Evolutionary conservation across 257 asterid species (phyloP).

Genomic region (Apocynum venetum): DNA sequence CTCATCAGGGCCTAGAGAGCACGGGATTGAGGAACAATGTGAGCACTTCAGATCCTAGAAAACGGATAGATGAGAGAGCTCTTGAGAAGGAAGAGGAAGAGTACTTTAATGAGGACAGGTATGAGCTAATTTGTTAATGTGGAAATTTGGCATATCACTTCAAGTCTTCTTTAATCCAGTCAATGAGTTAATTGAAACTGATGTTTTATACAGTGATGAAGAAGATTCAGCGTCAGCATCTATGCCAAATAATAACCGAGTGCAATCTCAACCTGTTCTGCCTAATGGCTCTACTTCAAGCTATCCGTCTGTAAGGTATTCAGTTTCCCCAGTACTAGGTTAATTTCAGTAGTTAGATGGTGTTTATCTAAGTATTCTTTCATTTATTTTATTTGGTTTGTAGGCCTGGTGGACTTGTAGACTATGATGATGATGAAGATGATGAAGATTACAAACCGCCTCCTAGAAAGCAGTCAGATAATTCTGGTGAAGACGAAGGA

Average conservation of each 20-base stretch:
- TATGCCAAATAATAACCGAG: slow-evolving; percentile 36
- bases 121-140: slow-evolving; percentile 11
- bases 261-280: slow-evolving; percentile 41
- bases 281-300: slow-evolving; percentile 59
- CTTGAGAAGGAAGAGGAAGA: slow-evolving; percentile 96
- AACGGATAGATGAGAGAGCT: slow-evolving; percentile 86
- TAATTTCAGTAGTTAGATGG: neutral
- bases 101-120: slow-evolving; percentile 96
- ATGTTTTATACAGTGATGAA: slow-evolving; percentile 56
- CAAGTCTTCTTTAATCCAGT: neutral
- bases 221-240: slow-evolving; percentile 89
- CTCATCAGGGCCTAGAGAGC: slow-evolving; percentile 60
- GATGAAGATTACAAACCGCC: slow-evolving; percentile 95
- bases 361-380: slow-evolving; percentile 4
- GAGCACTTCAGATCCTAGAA: slow-evolving; percentile 57
- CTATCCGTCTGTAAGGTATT: slow-evolving; percentile 50
- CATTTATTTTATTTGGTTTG: slow-evolving; percentile 19
- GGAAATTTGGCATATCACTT: neutral
- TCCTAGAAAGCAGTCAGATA: slow-evolving; percentile 47
- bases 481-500: slow-evolving; percentile 55
- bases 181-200: slow-evolving; percentile 13
- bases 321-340: neutral
- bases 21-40: slow-evolving; percentile 46
- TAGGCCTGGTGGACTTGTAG: slow-evolving; percentile 93
- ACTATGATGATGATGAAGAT: slow-evolving; percentile 94